phyloP scores from a whole-genome alignment of 305 asterid genomes.

The Fraxinus paxiana region DNA sequence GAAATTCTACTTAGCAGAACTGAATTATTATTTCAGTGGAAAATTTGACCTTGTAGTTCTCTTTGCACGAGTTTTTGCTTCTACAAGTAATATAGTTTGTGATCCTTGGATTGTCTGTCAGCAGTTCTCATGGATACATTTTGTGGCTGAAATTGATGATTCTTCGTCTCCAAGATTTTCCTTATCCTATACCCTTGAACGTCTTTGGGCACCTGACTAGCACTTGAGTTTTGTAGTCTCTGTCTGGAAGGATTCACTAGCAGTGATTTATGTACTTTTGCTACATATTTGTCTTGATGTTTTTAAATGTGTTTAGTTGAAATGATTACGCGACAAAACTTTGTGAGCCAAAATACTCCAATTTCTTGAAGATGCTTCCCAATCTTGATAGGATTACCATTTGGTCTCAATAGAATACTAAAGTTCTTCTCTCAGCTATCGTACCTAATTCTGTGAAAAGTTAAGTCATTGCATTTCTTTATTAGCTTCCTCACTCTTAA shows the following conservation, averaged over 20 bases:
- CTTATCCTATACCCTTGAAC: background rate
- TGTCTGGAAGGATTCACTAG: background rate
- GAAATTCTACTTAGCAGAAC: background rate
- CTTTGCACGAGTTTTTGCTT: background rate
- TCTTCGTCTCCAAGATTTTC: background rate
- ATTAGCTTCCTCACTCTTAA: background rate
- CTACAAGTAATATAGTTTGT: background rate
- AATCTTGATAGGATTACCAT: background rate
- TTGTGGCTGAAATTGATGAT: background rate
- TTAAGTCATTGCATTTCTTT: background rate
- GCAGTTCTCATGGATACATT: background rate
- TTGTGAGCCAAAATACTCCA: background rate
- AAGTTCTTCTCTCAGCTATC: background rate
- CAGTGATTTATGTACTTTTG: background rate
- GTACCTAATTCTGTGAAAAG: background rate
- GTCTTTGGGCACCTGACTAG: slow-evolving; percentile 11
- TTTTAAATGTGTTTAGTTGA: background rate
- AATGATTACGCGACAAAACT: background rate
- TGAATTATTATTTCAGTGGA: background rate
- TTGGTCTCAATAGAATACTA: background rate
- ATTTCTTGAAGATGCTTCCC: background rate
- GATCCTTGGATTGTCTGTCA: background rate
- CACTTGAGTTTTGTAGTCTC: background rate
- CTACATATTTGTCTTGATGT: background rate
- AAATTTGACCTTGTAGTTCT: background rate